phyloP scores from a whole-genome alignment of 23 red algal genomes.

The Gracilaria gracilis region DNA sequence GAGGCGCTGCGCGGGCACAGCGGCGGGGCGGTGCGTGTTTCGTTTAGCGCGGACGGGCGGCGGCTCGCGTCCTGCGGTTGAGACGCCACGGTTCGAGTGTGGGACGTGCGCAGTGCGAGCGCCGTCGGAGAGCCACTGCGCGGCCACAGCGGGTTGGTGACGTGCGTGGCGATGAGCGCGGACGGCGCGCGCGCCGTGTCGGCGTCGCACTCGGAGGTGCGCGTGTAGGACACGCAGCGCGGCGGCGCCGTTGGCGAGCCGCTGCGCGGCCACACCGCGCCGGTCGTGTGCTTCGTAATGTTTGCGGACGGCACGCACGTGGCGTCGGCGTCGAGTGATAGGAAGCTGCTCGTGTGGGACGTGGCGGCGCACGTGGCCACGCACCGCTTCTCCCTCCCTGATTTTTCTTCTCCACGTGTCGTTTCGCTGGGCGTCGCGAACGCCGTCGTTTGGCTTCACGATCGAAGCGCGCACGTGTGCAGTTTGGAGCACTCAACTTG shows the following conservation, averaged over 20 bases:
- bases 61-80: neutral
- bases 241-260: neutral
- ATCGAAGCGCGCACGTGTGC: too few species aligned
- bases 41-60: slow-evolving; percentile 33
- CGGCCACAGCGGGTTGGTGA: neutral
- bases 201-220: neutral
- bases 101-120: neutral
- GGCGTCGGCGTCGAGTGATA: neutral
- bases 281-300: neutral
- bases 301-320: neutral
- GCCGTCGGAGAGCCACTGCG: neutral
- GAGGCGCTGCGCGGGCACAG: neutral
- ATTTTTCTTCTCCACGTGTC: neutral
- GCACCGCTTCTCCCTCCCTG: neutral
- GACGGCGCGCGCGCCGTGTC: neutral
- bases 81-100: slow-evolving; percentile 4
- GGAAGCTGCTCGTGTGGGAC: neutral
- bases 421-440: neutral
- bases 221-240: neutral
- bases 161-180: neutral
- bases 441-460: too few species aligned
- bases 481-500: too few species aligned
- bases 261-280: neutral
- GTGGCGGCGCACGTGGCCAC: neutral
- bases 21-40: neutral